These are phyloP conservation scores for Tricladium varicosporioides DNA, from an alignment of 2,329 filamentous ascomycete genomes.

Conservation along the genomic window DNA sequence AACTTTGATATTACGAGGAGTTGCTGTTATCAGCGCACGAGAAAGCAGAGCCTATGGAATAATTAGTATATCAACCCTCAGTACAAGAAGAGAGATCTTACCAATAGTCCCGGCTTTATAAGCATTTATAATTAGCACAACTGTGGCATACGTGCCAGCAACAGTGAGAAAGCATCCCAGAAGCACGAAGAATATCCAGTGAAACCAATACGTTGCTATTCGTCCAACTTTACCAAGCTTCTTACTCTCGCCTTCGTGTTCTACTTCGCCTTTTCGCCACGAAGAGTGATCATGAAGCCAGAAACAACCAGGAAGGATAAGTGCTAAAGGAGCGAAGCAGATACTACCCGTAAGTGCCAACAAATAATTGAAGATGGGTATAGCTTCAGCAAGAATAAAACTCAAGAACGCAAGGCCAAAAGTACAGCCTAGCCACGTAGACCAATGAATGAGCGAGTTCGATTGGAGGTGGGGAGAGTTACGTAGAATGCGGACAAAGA, in stretches of 20 bases:
- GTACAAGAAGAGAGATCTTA: not conserved
- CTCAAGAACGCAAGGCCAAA: constrained; percentile 40
- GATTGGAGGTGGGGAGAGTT: constrained; percentile 47
- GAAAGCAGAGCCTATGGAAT: too few species aligned
- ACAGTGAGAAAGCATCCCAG: constrained; percentile 37
- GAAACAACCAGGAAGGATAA: constrained; percentile 45
- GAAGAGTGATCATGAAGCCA: constrained; percentile 48
- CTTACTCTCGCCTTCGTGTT: constrained; percentile 19
- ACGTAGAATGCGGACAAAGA: constrained; percentile 52
- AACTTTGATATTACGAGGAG: too few species aligned
- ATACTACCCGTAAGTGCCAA: constrained; percentile 46
- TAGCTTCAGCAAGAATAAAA: constrained; percentile 48
- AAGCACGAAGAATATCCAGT: constrained; percentile 33
- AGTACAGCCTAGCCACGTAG: constrained; percentile 46
- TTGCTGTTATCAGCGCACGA: too few species aligned
- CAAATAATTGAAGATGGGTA: constrained; percentile 53
- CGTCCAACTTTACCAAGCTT: not conserved
- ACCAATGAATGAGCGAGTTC: constrained; percentile 50
- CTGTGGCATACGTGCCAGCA: constrained; percentile 43
- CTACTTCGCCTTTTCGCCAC: constrained; percentile 36
- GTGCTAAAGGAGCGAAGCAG: constrained; percentile 48
- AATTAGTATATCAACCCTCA: too few species aligned
- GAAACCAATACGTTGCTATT: constrained; percentile 29
- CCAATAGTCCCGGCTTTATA: constrained; percentile 36
- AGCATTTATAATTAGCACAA: constrained; percentile 48